Evolutionary conservation across 2,329 filamentous ascomycete species (phyloP), one percentile per base, ranked within the genome.

Genomic region (Chrysoporthe cubensis): DNA sequence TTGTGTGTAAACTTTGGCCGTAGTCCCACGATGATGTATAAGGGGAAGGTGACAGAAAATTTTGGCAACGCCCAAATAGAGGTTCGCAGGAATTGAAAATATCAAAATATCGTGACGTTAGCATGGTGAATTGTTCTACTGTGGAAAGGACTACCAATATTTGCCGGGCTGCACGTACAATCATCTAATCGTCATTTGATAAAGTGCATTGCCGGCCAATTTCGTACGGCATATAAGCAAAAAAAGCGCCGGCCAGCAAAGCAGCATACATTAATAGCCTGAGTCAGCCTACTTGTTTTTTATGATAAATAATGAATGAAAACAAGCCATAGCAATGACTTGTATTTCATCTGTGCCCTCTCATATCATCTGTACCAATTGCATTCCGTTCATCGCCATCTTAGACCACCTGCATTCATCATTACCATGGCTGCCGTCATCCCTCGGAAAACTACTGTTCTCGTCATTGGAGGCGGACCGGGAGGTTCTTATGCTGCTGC

Each of bases 391-490:
- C 46, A 50, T 50, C 46, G 14, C n/a, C 46, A 50, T 50, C 13
- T 21, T 50, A 16, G 44, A 46, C 44, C 9, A 11, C 9, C 37
- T 40, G 37, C 44, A 16, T 50, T 50, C 46, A 21, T 14, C 46
- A 50, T 50, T 13, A 50, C 46, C 14, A 50, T 50, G 46, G 14
- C 46, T 50, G 46, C 46, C n/a, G n/a, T 14, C 14, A 52, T 52
- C 16, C 48, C 48, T 52, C 18, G 26, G 18, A 52, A 52, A 18
- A 21, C 18, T 59, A 77, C 75, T 7, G 81, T 82, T 1, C 74
- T 83, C 1, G 79, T 84, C 7, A 71, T 83, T 3, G 82, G 82
- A 4, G 81, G 80, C 37, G 82, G 82, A 5, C 82, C 82, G 7
- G 80, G 72, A 0, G 81, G 83, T 1, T 84, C 83, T 0, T 84